A percentile compares a stretch with the other conserved stretches of the same genome.
These are phyloP conservation scores for Trypanosoma platydactyli DNA, from an alignment of 208 protist genomes.

Conservation along the genomic window DNA sequence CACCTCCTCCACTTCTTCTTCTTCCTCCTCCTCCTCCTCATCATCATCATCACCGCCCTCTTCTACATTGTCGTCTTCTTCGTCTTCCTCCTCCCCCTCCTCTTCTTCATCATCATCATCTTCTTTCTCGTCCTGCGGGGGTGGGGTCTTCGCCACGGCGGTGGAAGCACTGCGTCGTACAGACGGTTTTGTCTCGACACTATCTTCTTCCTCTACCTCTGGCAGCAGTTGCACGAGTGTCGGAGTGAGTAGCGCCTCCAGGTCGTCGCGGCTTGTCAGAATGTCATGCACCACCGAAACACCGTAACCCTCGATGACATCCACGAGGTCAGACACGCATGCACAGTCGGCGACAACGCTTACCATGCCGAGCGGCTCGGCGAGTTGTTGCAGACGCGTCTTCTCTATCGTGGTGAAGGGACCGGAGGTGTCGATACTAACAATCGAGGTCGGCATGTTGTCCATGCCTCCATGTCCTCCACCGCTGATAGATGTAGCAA, in stretches of 20 bases:
- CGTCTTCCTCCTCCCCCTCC: slow-evolving; percentile 27
- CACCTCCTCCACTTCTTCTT: slow-evolving; percentile 31
- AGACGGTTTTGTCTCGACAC: background rate
- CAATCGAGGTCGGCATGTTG: slow-evolving; percentile 46
- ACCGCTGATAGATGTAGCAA: slow-evolving; percentile 56
- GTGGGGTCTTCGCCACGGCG: background rate
- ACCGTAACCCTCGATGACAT: slow-evolving; percentile 52
- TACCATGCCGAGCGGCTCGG: slow-evolving; percentile 64
- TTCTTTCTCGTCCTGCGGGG: too few relatives aligned
- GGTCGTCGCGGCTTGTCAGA: slow-evolving; percentile 70
- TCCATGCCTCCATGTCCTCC: slow-evolving; percentile 19
- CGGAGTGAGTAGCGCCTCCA: slow-evolving; percentile 79
- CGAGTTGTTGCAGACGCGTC: slow-evolving; percentile 50
- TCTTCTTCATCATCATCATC: slow-evolving; percentile 28
- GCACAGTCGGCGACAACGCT: slow-evolving; percentile 47
- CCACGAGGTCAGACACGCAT: slow-evolving; percentile 73
- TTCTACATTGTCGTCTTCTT: slow-evolving; percentile 16
- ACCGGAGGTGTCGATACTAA: slow-evolving; percentile 63
- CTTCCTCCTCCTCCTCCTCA: slow-evolving; percentile 21
- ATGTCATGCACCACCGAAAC: slow-evolving; percentile 79
- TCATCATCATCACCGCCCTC: slow-evolving; percentile 18
- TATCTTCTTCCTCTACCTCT: slow-evolving; percentile 45
- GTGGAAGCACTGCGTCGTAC: background rate
- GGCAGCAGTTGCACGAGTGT: slow-evolving; percentile 83
- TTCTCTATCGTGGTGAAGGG: slow-evolving; percentile 63